These are phyloP conservation scores for Cytauxzoon felis DNA, from an alignment of 169 alveolate genomes.

Conservation along the genomic window DNA sequence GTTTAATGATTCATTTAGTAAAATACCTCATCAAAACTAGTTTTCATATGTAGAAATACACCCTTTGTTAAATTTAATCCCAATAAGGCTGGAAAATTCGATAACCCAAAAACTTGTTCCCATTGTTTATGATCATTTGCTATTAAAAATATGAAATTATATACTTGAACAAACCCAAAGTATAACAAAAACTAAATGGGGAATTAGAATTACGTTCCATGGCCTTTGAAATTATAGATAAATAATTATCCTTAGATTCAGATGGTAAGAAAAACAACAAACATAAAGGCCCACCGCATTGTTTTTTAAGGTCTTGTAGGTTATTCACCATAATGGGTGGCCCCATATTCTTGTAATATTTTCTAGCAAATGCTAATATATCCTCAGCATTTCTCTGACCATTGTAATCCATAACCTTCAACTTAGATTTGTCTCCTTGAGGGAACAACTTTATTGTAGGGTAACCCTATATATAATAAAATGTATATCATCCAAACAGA, in stretches of 20 bases:
- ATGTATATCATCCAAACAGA: slow-evolving; percentile 78
- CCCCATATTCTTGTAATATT: slow-evolving; percentile 29
- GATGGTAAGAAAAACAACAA: slow-evolving; percentile 45
- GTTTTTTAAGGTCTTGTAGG: slow-evolving; percentile 26
- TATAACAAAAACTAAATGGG: slow-evolving; percentile 44
- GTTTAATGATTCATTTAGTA: not conserved
- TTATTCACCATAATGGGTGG: slow-evolving; percentile 38
- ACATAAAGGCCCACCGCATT: slow-evolving; percentile 61
- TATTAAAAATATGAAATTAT: too few relatives aligned
- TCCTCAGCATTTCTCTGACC: slow-evolving; percentile 56
- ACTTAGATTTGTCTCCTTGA: slow-evolving; percentile 70
- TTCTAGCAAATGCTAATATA: slow-evolving; percentile 45
- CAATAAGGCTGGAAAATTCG: slow-evolving; percentile 30
- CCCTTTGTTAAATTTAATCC: slow-evolving; percentile 51
- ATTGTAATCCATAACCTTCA: slow-evolving; percentile 32
- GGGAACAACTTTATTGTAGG: slow-evolving; percentile 73
- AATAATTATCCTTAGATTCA: slow-evolving; percentile 11
- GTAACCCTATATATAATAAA: slow-evolving; percentile 27
- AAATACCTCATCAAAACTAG: slow-evolving; percentile 7
- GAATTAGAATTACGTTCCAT: slow-evolving; percentile 19
- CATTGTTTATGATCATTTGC: slow-evolving; percentile 37
- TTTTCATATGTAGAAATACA: slow-evolving; percentile 19
- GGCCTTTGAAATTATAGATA: slow-evolving; percentile 19
- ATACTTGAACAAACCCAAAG: slow-evolving; percentile 25
- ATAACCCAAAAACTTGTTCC: slow-evolving; percentile 37